These are phyloP conservation scores for Verticillium dahliae DNA, from an alignment of 2,329 filamentous ascomycete species.

Conservation along the genomic window DNA sequence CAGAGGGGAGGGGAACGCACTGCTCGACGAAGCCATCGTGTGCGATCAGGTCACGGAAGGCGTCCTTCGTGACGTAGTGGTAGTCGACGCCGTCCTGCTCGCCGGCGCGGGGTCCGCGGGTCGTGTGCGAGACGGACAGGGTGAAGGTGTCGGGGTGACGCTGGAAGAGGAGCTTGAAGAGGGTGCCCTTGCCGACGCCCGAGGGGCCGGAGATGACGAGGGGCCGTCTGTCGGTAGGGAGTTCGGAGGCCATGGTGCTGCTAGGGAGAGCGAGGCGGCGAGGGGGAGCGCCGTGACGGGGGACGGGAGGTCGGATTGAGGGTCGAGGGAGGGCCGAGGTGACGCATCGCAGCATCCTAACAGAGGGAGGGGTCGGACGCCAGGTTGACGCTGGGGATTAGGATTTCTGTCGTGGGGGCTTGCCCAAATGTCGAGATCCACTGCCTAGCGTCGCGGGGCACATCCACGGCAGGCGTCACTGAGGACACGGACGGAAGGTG, in stretches of 20 bases:
- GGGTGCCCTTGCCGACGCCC: slow-evolving; percentile 76
- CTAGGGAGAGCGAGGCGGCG: slow-evolving; percentile 8
- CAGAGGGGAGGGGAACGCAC: neutral
- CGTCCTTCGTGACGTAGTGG: slow-evolving; percentile 63
- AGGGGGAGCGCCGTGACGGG: neutral
- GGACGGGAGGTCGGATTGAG: neutral
- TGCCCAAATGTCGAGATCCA: neutral
- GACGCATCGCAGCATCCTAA: neutral
- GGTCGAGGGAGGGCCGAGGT: neutral
- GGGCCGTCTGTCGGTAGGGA: slow-evolving; percentile 49
- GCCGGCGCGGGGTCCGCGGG: slow-evolving; percentile 65
- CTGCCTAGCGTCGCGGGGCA: neutral
- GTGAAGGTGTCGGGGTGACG: slow-evolving; percentile 42
- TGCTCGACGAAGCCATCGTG: slow-evolving; percentile 73
- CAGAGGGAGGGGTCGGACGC: too few relatives aligned
- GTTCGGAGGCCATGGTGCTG: slow-evolving; percentile 11
- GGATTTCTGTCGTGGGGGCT: neutral
- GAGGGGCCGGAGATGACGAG: slow-evolving; percentile 76
- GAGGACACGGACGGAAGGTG: neutral
- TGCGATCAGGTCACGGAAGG: slow-evolving; percentile 63
- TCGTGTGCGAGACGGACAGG: slow-evolving; percentile 68
- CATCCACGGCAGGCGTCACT: neutral
- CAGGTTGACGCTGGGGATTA: neutral
- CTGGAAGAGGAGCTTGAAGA: slow-evolving; percentile 65
- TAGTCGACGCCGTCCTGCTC: slow-evolving; percentile 77